Evolutionary conservation across 352 stramenopile species (phyloP), one percentile per base, ranked within the genome.

Genomic region (Phytophthora agathidicida): DNA sequence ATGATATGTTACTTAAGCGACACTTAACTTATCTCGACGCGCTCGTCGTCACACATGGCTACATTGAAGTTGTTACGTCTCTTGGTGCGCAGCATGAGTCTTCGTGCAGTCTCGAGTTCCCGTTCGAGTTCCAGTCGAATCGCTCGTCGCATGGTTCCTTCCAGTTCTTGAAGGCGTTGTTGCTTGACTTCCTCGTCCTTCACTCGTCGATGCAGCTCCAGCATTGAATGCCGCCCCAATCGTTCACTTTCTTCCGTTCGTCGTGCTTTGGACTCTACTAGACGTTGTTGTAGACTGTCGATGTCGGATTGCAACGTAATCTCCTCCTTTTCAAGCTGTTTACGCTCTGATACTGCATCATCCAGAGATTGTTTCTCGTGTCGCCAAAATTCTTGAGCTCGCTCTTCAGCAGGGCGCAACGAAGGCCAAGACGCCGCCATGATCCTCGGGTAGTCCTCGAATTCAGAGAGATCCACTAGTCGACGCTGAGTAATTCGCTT

Each of bases 71-170:
- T 30, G 11, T 7, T 36, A 16, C 31, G 56, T 30, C 55, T 58
- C 35, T 77, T 77, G 33, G 35, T 62, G 54, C 56, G 60, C 36
- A 78, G 67, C 49, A 81, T 54, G 32, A 71, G 60, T 1, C 83
- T 64, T 16, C 81, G 62, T 19, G 71, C 45, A 0, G 70, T 71
- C 35, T 93, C 77, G 1, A 86, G 55, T 42, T 89, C 75, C n/a
- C 71, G 69, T 60, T 91, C 83, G 1, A 93, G 62, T 16, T 90
- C 83, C 28, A 78, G 42, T 11, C 81, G 81, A 51, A 91, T 86
- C 13, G 85, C 56, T 22, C 66, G 49, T 2, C 81, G 68, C 62
- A 82, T 88, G 13, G 55, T 43, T 17, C 8, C 38, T 50, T 89
- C 80, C 22, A 81, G 56, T 11, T 77, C 66, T 13, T 71, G 45